Base-by-base conservation (phyloP, 305 asterid genomes). In the Stenogyne calaminthoides region DNA sequence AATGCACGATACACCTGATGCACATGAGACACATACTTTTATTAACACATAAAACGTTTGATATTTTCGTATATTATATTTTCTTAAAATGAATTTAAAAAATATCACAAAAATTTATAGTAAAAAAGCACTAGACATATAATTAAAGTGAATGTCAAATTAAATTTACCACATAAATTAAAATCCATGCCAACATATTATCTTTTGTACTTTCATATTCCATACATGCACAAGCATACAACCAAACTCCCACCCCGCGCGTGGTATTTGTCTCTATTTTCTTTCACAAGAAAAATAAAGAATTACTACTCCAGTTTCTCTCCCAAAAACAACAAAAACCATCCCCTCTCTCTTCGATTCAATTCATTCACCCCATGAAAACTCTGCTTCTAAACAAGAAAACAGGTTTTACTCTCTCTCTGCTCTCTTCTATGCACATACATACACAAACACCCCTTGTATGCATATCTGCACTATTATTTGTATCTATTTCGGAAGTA, bases 341-440 rank as follows among this genome's bases (percentile, higher is more conserved):
- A 37, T 51, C 66, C 61, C 52, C 70, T 64, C 78, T 62, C 47
- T 65, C 82, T 56, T 75, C 85, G 83, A 78, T 78, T 81, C 76
- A 72, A 76, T 78, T 76, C 62, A 76, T 78, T 76, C 62, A 32
- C 70, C 85, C 82, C 85, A 81, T 78, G 81, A 81, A 67, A 70
- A 69, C 78, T 68, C 72, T 58, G 76, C 74, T 78, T 51, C 29
- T 74, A 69, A 66, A 69, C 76, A 72, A 69, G 76, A 78, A 55
- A 71, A 64, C 78, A 71, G 85, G 83, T 77, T 40, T 34, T 59
- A 39, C 73, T 27, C 54, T 19, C 40, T 69, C 69, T 64, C 65
- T 47, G 8, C 34, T 69, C 73, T 52, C 73, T 34, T 34, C 52
- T 60, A 14, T 18, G 1, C 42, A 9, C 42, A 42, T 6, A 16